phyloP scores from a whole-genome alignment of 1,284 basidiomycete genomes.

The Boletus sp. region DNA sequence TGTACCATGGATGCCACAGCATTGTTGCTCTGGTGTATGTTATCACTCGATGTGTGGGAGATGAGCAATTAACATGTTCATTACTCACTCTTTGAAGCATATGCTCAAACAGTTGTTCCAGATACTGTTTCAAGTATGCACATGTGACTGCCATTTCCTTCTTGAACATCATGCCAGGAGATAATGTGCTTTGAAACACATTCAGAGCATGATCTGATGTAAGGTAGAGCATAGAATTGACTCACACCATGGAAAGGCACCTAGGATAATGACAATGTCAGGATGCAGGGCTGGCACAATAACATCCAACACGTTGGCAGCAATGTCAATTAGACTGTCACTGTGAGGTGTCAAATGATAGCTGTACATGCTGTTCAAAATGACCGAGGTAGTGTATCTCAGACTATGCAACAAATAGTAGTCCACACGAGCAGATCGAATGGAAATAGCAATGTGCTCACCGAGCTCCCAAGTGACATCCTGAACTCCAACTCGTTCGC shows the following conservation, averaged over 20 bases:
- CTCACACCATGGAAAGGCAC: conserved; percentile 4
- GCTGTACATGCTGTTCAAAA: neutral
- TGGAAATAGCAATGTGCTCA: neutral
- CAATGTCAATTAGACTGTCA: neutral
- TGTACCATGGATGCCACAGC: neutral
- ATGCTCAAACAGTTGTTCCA: neutral
- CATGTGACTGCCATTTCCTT: neutral
- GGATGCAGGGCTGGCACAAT: neutral
- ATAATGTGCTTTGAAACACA: neutral
- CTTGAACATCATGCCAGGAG: neutral
- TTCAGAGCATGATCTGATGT: neutral
- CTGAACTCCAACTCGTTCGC: no score
- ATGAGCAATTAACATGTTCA: neutral
- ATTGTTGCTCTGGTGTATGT: neutral
- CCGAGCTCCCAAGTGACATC: no score
- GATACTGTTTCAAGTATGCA: neutral
- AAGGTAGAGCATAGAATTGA: neutral
- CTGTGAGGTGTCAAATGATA: neutral
- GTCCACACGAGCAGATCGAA: no score
- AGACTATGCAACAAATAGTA: no score
- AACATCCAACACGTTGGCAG: neutral
- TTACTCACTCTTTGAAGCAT: neutral
- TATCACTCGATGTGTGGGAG: neutral
- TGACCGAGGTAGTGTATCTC: neutral
- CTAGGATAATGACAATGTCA: neutral